phyloP scores from a whole-genome alignment of 345 rosid genomes.

The Ceriops decandra region DNA sequence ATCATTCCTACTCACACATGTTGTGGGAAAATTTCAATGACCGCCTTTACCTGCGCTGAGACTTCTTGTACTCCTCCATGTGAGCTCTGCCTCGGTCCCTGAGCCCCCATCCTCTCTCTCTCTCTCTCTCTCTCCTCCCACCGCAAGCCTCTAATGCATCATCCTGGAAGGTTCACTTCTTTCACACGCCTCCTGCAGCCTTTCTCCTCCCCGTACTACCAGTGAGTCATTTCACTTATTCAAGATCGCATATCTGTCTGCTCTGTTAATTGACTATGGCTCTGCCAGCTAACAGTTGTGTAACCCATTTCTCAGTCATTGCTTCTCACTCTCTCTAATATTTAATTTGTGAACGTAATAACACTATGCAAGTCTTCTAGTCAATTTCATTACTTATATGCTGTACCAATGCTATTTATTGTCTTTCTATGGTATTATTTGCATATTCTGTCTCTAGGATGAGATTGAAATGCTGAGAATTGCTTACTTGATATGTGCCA shows the following conservation, averaged over 20 bases:
- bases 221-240: neutral
- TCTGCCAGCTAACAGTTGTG: neutral
- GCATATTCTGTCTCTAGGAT: neutral
- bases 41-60: neutral
- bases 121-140: neutral
- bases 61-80: neutral
- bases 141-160: neutral
- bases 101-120: neutral
- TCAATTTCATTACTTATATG: too few relatives aligned
- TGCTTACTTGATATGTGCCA: neutral
- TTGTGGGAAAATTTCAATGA: neutral
- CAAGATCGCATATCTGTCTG: neutral
- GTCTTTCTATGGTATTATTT: too few relatives aligned
- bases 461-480: neutral
- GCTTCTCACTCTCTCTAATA: neutral
- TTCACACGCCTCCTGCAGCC: neutral
- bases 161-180: neutral
- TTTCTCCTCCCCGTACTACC: neutral
- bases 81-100: neutral
- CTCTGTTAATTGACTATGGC: neutral
- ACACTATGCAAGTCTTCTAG: neutral
- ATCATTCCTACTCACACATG: neutral
- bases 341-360: neutral
- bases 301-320: neutral
- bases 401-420: too few relatives aligned